Percentiles rank a stretch among this genome's conserved stretches.
Evolutionary conservation across 768 basidiomycete species (phyloP).

Genomic region (Termitomyces sp.): DNA sequence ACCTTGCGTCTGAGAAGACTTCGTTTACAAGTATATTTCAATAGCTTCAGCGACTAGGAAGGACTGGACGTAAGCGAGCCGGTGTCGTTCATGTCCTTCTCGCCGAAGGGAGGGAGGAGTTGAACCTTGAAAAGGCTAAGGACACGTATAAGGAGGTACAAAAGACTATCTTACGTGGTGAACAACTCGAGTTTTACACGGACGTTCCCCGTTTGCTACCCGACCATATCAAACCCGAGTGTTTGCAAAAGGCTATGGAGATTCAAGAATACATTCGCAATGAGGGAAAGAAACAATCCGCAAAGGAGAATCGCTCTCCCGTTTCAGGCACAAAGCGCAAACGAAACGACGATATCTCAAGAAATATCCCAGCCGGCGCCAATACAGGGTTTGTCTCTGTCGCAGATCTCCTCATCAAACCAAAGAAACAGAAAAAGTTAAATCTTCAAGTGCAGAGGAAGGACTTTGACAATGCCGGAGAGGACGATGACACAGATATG

Average conservation of each 20-base stretch:
- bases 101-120: conserved; percentile 86
- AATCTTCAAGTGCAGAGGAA: conserved; percentile 21
- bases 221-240: conserved; percentile 68
- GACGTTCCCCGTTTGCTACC: conserved; percentile 89
- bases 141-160: conserved; percentile 87
- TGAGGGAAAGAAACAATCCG: conserved; percentile 34
- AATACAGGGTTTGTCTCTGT: conserved; percentile 70
- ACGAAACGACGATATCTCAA: conserved; percentile 59
- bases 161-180: conserved; percentile 79
- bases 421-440: conserved; percentile 41
- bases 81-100: conserved; percentile 91
- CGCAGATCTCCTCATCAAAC: conserved; percentile 55
- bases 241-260: conserved; percentile 79
- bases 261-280: conserved; percentile 70
- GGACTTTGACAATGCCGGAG: conserved; percentile 50
- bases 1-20: neutral
- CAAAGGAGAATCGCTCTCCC: conserved; percentile 27
- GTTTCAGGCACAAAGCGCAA: conserved; percentile 57
- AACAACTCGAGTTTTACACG: conserved; percentile 86
- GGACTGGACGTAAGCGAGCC: conserved; percentile 90
- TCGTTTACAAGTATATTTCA: conserved; percentile 1
- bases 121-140: conserved; percentile 86
- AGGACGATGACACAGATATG: conserved; percentile 67
- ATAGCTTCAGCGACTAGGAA: conserved; percentile 92
- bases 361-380: conserved; percentile 77